Conservation (phyloP, 148 eudicot species). For the Nepenthes mirabilis region DNA sequence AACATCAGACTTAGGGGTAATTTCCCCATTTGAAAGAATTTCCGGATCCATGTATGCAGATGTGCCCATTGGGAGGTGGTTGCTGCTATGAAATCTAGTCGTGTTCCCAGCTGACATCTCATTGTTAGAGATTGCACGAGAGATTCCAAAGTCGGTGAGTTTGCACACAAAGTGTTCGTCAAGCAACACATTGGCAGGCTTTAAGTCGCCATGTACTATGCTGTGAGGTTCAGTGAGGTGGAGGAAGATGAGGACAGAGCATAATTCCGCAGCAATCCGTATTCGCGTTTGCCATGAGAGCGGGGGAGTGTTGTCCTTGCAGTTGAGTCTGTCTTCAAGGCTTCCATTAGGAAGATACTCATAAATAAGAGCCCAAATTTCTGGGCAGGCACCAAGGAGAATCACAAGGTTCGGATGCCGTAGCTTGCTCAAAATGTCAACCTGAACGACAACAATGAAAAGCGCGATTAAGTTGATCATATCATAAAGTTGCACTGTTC, state of each 20-base stretch:
- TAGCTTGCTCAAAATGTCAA: slow-evolving; percentile 63
- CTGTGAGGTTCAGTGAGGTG: slow-evolving; percentile 53
- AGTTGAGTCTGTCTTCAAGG: slow-evolving; percentile 78
- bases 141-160: slow-evolving; percentile 70
- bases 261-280: slow-evolving; percentile 71
- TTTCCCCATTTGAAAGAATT: slow-evolving; percentile 54
- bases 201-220: slow-evolving; percentile 62
- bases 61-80: slow-evolving; percentile 49
- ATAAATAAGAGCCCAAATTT: slow-evolving; percentile 54
- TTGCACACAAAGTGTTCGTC: slow-evolving; percentile 52
- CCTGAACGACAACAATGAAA: slow-evolving; percentile 25
- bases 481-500: neutral
- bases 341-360: slow-evolving; percentile 84
- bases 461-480: neutral
- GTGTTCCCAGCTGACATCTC: slow-evolving; percentile 28
- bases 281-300: slow-evolving; percentile 78
- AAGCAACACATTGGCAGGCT: slow-evolving; percentile 63
- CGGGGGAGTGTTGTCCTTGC: slow-evolving; percentile 65
- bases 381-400: slow-evolving; percentile 78
- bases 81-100: slow-evolving; percentile 24
- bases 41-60: slow-evolving; percentile 69
- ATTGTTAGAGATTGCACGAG: slow-evolving; percentile 28
- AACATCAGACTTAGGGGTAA: slow-evolving; percentile 64
- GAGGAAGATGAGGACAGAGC: slow-evolving; percentile 71
- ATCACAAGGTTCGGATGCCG: slow-evolving; percentile 83